Evolutionary conservation across 225 moss, liverwort and hornwort genomes (phyloP).

Genomic region (Physcomitrellopsis africana): DNA sequence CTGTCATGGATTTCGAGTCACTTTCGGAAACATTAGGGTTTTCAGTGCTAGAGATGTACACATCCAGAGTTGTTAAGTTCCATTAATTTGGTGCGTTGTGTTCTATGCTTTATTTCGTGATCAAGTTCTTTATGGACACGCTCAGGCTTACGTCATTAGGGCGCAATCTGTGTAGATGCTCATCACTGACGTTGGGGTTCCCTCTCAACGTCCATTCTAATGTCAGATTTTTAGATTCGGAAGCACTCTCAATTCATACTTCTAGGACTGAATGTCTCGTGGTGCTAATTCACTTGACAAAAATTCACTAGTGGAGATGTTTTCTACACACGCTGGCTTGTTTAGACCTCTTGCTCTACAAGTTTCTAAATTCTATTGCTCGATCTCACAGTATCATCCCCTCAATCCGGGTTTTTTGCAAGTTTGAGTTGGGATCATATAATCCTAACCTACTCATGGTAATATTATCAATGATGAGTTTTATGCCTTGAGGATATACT

Average conservation of each 20-base stretch:
- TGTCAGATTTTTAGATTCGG: constrained; percentile 37
- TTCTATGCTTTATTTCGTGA: background rate
- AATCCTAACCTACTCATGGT: too few relatives aligned
- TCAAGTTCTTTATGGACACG: background rate
- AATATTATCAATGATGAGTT: too few relatives aligned
- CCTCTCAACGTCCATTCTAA: background rate
- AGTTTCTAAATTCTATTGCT: background rate
- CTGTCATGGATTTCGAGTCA: background rate
- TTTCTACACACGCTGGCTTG: too few relatives aligned
- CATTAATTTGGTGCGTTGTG: background rate
- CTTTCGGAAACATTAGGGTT: constrained; percentile 3
- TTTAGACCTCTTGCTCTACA: too few relatives aligned
- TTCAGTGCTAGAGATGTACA: background rate
- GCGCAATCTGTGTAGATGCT: background rate
- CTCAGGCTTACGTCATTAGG: constrained; percentile 2
- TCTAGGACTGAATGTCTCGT: background rate
- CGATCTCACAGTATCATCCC: background rate
- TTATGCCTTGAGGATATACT: too few relatives aligned
- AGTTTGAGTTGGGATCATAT: too few relatives aligned
- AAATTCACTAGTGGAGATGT: too few relatives aligned
- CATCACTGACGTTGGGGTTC: too few relatives aligned
- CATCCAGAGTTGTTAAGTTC: too few relatives aligned
- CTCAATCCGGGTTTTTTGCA: too few relatives aligned
- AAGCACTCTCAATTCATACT: background rate
- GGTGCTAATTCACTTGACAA: constrained; percentile 9